Conservation (phyloP, 148 eudicot genomes). For the Bassia scoparia region DNA sequence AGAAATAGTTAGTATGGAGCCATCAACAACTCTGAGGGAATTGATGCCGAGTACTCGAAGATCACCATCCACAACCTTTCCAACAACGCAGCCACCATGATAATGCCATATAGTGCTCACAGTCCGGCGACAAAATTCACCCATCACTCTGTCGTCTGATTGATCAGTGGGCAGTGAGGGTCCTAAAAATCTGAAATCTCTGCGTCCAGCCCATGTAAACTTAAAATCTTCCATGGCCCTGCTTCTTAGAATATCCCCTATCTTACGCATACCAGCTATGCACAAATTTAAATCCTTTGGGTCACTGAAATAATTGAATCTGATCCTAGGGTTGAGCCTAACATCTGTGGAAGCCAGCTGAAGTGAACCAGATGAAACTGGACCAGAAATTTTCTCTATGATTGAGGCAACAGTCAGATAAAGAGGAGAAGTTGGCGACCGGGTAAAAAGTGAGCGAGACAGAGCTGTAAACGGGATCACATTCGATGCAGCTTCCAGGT, state of each 20-base stretch:
- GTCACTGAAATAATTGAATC: constrained; percentile 76
- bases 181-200: constrained; percentile 71
- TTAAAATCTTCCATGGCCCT: constrained; percentile 61
- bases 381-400: constrained; percentile 82
- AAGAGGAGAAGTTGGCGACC: constrained; percentile 45
- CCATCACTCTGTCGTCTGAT: constrained; percentile 51
- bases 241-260: constrained; percentile 57
- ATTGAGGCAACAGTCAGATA: constrained; percentile 73
- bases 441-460: constrained; percentile 46
- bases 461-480: constrained; percentile 58
- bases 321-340: constrained; percentile 55
- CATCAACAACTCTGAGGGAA: constrained; percentile 72
- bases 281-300: constrained; percentile 68
- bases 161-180: constrained; percentile 60
- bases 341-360: constrained; percentile 73
- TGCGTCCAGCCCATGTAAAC: constrained; percentile 47
- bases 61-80: constrained; percentile 70
- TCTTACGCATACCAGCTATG: constrained; percentile 62
- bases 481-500: constrained; percentile 82
- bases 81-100: constrained; percentile 90
- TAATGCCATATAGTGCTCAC: constrained; percentile 95
- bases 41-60: constrained; percentile 62
- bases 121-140: constrained; percentile 56
- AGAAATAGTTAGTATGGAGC: constrained; percentile 62
- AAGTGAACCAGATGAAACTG: constrained; percentile 64